Conservation (phyloP, 2,329 filamentous ascomycete species). For the Penicillium sp. region DNA sequence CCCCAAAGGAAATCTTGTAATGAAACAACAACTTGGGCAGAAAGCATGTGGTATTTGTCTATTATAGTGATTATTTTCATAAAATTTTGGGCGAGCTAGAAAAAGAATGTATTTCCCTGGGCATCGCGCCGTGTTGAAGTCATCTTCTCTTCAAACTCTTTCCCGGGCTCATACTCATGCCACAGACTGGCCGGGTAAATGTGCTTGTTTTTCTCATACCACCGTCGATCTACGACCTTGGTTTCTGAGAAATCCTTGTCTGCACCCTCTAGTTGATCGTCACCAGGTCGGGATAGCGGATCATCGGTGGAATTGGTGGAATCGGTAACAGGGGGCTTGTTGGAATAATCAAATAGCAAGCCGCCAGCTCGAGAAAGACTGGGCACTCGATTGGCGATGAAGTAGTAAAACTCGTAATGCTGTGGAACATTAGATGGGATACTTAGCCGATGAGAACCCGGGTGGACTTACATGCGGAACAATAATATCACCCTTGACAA, state of each 20-base stretch:
- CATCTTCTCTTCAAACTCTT: conserved; percentile 66
- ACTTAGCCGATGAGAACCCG: not conserved
- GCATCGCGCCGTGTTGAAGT: conserved; percentile 75
- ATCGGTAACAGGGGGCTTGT: conserved; percentile 37
- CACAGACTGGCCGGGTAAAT: conserved; percentile 95
- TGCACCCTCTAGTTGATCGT: conserved; percentile 68
- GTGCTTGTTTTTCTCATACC: conserved; percentile 98
- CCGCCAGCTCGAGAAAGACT: conserved; percentile 73
- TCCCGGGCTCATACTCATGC: conserved; percentile 90
- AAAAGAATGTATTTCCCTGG: conserved; percentile 93
- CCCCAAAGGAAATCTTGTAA: not conserved
- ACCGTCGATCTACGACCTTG: conserved; percentile 92
- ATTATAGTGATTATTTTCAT: conserved; percentile 17
- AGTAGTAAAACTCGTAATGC: conserved; percentile 98
- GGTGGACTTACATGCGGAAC: conserved; percentile 77
- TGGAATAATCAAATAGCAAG: conserved; percentile 74
- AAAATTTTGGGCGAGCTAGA: conserved; percentile 38
- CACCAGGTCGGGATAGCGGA: conserved; percentile 47
- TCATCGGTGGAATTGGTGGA: conserved; percentile 40
- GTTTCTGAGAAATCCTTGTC: conserved; percentile 76
- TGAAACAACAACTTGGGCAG: not conserved
- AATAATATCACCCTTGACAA: conserved; percentile 86
- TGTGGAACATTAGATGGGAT: conserved; percentile 41
- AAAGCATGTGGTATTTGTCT: conserved; percentile 10
- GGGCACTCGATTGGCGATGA: conserved; percentile 71